phyloP scores from a whole-genome alignment of 2,329 filamentous ascomycete species.

The Cordyceps cicadae region DNA sequence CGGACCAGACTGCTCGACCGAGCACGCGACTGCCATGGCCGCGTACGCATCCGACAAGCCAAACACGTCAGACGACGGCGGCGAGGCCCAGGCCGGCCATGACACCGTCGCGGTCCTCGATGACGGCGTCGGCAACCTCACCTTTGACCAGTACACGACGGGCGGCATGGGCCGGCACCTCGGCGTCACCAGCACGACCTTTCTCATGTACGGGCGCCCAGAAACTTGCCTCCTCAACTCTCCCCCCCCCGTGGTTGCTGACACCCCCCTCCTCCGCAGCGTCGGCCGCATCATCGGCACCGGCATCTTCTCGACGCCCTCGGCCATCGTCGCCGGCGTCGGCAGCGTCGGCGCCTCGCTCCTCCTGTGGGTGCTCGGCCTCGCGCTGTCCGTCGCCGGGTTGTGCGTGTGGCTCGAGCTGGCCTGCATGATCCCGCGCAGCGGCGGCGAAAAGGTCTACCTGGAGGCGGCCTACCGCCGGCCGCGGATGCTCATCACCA shows the following conservation, averaged over 20 bases:
- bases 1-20: background rate
- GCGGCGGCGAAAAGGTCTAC: constrained; percentile 16
- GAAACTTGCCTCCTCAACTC: too few relatives aligned
- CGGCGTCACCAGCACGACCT: constrained; percentile 17
- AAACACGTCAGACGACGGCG: background rate
- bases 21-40: background rate
- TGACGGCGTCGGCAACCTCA: constrained; percentile 14
- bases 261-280: background rate
- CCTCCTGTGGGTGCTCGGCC: constrained; percentile 16
- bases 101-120: background rate
- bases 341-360: constrained; percentile 17
- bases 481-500: constrained; percentile 16
- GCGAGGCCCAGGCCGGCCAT: background rate
- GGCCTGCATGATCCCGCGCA: constrained; percentile 16
- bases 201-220: constrained; percentile 15
- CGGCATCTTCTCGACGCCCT: constrained; percentile 18
- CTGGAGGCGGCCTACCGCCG: constrained; percentile 14
- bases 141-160: constrained; percentile 17
- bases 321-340: constrained; percentile 15
- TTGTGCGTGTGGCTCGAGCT: constrained; percentile 15
- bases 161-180: constrained; percentile 17
- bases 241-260: too few relatives aligned
- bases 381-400: constrained; percentile 10
- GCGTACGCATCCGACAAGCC: background rate
- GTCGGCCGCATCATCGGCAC: constrained; percentile 19